These are phyloP conservation scores for Microbotryum violaceum DNA, from an alignment of 1,284 basidiomycete species.

Conservation along the genomic window DNA sequence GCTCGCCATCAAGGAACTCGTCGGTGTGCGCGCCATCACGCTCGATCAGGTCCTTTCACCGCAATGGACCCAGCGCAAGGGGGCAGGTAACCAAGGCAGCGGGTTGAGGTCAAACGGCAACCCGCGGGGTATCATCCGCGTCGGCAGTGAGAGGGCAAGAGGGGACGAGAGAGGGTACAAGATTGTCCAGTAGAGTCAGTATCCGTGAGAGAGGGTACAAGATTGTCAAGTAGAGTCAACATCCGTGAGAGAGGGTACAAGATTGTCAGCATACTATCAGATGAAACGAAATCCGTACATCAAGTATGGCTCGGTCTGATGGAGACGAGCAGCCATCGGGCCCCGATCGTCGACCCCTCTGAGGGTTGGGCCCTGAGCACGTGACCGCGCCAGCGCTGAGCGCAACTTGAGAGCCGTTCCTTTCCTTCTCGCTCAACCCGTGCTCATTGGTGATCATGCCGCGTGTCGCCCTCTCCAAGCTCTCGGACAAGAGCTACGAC, in stretches of 20 bases:
- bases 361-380: no score
- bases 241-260: slow-evolving; percentile 32
- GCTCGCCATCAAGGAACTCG: slow-evolving; percentile 25
- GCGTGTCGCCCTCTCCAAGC: no score
- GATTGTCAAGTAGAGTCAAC: slow-evolving; percentile 3
- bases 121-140: slow-evolving; percentile 14
- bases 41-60: background rate
- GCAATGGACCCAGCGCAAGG: slow-evolving; percentile 18
- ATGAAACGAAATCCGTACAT: no score
- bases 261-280: background rate
- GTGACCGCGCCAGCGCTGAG: no score
- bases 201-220: slow-evolving; percentile 32
- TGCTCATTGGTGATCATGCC: no score
- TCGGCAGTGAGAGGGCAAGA: slow-evolving; percentile 26
- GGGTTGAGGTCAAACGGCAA: slow-evolving; percentile 13
- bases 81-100: slow-evolving; percentile 19
- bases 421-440: no score
- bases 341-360: no score
- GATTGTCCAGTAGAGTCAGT: slow-evolving; percentile 2
- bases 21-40: slow-evolving; percentile 11
- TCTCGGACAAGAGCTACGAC: no score
- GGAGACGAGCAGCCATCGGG: no score
- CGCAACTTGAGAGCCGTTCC: no score
- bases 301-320: no score
- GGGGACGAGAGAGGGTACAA: slow-evolving; percentile 30